These are phyloP conservation scores for Perilla frutescens DNA, from an alignment of 257 asterid genomes.

Conservation along the genomic window DNA sequence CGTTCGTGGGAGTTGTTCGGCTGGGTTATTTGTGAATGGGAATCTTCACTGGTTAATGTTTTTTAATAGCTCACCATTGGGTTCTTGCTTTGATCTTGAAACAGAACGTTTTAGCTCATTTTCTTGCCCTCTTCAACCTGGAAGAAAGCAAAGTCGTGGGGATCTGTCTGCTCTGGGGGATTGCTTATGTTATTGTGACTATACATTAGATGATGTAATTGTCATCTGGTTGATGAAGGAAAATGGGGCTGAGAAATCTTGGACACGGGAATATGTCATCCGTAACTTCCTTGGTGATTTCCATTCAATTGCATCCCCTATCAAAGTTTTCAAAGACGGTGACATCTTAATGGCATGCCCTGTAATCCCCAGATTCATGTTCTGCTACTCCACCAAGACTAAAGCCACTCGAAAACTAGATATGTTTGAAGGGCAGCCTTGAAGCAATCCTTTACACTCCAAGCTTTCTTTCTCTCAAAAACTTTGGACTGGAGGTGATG, in stretches of 20 bases:
- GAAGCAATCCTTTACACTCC: background rate
- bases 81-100: background rate
- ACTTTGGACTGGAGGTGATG: background rate
- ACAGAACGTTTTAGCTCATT: background rate
- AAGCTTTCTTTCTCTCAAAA: background rate
- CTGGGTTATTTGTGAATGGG: background rate
- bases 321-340: conserved; percentile 34
- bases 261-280: conserved; percentile 42
- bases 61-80: too few species aligned
- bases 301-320: background rate
- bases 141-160: too few species aligned
- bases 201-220: conserved; percentile 18
- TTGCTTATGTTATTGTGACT: background rate
- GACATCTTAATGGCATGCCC: background rate
- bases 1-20: background rate
- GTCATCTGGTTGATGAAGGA: background rate
- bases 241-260: conserved; percentile 47
- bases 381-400: too few species aligned
- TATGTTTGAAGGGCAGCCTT: background rate
- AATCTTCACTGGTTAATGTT: background rate
- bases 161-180: background rate
- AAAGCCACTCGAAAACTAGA: conserved; percentile 19
- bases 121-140: background rate
- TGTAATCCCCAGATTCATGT: too few species aligned
- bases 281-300: background rate